Percentiles rank a stretch among this genome's conserved stretches.
phyloP scores from a whole-genome alignment of 108 stramenopile species.

The Nitzschia sp. region DNA sequence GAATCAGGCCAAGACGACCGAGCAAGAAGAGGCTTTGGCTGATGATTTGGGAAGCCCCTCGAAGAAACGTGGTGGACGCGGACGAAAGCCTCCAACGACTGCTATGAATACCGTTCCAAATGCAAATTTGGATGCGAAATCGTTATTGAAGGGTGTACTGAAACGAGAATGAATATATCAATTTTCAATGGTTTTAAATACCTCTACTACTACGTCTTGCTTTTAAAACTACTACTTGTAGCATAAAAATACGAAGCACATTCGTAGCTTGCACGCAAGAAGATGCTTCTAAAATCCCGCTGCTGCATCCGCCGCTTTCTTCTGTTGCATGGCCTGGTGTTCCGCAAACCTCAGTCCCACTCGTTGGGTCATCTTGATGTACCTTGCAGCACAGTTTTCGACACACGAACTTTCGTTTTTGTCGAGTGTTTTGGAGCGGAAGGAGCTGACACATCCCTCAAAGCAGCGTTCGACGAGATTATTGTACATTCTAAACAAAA shows the following conservation, averaged over 20 bases:
- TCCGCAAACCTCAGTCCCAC: slow-evolving; percentile 88
- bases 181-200: neutral
- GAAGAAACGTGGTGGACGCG: slow-evolving; percentile 54
- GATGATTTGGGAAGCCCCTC: slow-evolving; percentile 32
- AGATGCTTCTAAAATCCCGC: slow-evolving; percentile 23
- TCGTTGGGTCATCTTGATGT: slow-evolving; percentile 88
- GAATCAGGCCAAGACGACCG: slow-evolving; percentile 22
- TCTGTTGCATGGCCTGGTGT: slow-evolving; percentile 88
- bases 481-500: slow-evolving; percentile 82
- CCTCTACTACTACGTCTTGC: neutral
- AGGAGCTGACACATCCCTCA: slow-evolving; percentile 72
- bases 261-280: neutral
- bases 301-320: slow-evolving; percentile 71
- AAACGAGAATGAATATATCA: neutral
- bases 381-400: slow-evolving; percentile 63
- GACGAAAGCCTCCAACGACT: slow-evolving; percentile 75
- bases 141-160: slow-evolving; percentile 37
- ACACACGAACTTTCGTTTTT: slow-evolving; percentile 73
- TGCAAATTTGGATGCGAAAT: slow-evolving; percentile 60
- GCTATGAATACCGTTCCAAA: slow-evolving; percentile 85
- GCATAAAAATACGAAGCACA: neutral
- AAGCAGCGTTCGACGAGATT: slow-evolving; percentile 80
- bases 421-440: slow-evolving; percentile 85
- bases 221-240: neutral
- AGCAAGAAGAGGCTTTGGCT: slow-evolving; percentile 1